A percentile compares a stretch with the other conserved stretches of the same genome.
Evolutionary conservation across 306 rosid genomes (phyloP).

Genomic region (Cucumis hystrix): DNA sequence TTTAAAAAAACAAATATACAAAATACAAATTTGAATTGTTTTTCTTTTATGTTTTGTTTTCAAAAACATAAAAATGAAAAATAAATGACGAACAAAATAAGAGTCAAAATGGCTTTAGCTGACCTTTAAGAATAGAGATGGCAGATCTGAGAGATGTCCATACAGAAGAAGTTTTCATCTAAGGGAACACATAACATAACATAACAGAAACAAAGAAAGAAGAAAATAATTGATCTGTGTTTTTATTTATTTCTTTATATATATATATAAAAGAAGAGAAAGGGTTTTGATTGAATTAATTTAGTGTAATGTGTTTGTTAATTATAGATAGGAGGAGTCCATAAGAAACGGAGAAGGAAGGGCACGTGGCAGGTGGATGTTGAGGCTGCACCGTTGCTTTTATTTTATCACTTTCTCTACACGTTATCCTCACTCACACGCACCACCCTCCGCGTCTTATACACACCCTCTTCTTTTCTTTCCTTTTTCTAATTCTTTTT

Average conservation of each 20-base stretch:
- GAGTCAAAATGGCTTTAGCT: neutral
- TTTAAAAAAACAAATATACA: no score
- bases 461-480: neutral
- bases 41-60: no score
- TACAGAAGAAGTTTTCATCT: neutral
- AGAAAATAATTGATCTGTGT: neutral
- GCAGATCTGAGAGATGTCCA: neutral
- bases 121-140: neutral
- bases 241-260: neutral
- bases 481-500: neutral
- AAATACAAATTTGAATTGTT: no score
- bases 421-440: conserved; percentile 1
- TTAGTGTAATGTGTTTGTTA: neutral
- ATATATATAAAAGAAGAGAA: neutral
- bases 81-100: no score
- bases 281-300: neutral
- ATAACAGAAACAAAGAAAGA: neutral
- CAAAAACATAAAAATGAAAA: no score
- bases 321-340: neutral
- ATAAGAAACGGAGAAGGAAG: neutral
- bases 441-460: conserved; percentile 2
- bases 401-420: neutral
- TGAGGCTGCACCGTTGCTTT: neutral
- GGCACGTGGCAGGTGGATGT: neutral
- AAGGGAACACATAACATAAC: neutral